Conservation (phyloP, 371 early-diverging fungal genomes). For the Catenaria anguillulae region DNA sequence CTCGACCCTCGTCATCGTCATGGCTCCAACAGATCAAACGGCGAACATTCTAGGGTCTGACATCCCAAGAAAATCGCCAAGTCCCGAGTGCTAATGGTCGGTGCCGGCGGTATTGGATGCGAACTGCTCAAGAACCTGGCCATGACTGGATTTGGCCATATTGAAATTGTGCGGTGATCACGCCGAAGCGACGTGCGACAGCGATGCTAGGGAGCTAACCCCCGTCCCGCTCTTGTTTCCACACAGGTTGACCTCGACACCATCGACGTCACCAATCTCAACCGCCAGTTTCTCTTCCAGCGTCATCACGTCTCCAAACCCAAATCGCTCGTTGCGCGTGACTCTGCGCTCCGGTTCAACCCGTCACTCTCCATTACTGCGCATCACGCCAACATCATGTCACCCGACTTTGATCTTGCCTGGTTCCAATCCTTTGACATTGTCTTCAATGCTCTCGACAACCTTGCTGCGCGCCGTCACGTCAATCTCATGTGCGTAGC, state of each 20-base stretch:
- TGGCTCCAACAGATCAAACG: no score
- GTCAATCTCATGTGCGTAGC: conserved; percentile 94
- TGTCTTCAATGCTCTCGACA: conserved; percentile 98
- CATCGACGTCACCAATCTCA: conserved; percentile 96
- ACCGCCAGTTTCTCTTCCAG: conserved; percentile 96
- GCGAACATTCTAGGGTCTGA: no score
- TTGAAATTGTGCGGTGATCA: conserved; percentile 54
- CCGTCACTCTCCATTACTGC: conserved; percentile 54
- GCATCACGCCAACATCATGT: conserved; percentile 68
- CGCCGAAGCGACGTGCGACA: no score
- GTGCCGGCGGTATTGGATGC: conserved; percentile 98
- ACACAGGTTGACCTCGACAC: conserved; percentile 87
- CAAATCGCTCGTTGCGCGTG: conserved; percentile 74
- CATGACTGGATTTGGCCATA: conserved; percentile 67
- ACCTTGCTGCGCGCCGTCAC: conserved; percentile 79
- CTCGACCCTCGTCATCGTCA: no score
- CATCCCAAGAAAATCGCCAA: no score
- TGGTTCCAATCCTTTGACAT: conserved; percentile 88
- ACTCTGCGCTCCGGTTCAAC: conserved; percentile 67
- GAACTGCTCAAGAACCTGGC: conserved; percentile 94
- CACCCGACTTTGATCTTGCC: conserved; percentile 53
- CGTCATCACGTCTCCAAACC: conserved; percentile 79
- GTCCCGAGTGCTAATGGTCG: conserved; percentile 50
- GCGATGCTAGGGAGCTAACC: background rate
- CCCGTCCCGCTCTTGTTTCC: background rate